Base-by-base conservation (phyloP, 1,284 basidiomycete species). In the Austroboletus niveus region DNA sequence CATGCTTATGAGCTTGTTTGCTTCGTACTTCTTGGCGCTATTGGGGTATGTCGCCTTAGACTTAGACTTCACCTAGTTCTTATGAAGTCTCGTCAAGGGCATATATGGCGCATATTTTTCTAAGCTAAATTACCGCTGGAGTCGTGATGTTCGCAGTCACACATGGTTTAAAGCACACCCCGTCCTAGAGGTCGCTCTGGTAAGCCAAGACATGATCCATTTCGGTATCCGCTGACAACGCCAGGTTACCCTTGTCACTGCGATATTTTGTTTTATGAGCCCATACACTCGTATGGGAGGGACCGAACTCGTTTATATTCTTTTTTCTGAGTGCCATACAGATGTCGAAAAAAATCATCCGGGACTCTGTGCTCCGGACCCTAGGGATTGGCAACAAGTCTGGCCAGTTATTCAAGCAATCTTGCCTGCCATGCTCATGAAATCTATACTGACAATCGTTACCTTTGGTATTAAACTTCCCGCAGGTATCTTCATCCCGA, bases 401-500 rank as follows among this genome's bases (percentile, higher is more conserved):
- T 78, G 82, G 71, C 80, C 84, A 0, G 80, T 96, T 31, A 75
- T 89, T 41, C 72, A 72, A 32, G 78, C 85, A 5, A 82, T 98
- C 54, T 72, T 81, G 22, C 74, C 85, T 27, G 90, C 94, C 1
- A 78, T 96, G 69, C 44, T 94, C 43, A 84, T 94, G 60, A 95
- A 95, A 70, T 89, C 85, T 1, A 78, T 76, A 1, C 72, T 98
- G 51, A 97, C 94, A 0, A 78, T 96, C 50, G 78, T 98, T 42
- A 98, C 95, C 0, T 99, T 98, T 58, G 95, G 95, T 3, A 93
- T 97, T 72, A 93, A 90, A 64, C 65, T 97, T 4, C 94, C 94
- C 14, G 94, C 95, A 5, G 96, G 96, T 2, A 96, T 99, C 60
- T 99, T 99, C 71, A 92, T 99, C 29, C 96, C 97, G 0, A 94